A percentile compares a stretch with the other conserved stretches of the same genome.
Evolutionary conservation across 768 basidiomycete genomes (phyloP).

Genomic region (Trichaptum fuscoviolaceum): DNA sequence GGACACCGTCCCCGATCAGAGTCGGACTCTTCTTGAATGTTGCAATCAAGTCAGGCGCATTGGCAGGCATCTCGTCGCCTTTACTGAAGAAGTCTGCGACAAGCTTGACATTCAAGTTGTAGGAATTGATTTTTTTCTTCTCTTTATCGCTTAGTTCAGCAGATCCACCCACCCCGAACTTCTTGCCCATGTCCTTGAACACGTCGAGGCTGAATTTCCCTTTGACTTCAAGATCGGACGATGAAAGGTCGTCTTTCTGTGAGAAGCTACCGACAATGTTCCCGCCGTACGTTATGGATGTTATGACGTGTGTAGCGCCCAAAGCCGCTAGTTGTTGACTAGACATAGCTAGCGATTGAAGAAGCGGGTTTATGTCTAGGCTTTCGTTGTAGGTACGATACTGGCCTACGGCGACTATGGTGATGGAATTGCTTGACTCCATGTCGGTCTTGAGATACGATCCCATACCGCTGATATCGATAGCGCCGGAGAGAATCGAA

Average conservation of each 20-base stretch:
- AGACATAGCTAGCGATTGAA: neutral
- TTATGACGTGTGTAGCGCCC: slow-evolving; percentile 1
- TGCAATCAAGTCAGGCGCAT: neutral
- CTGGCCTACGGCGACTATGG: neutral
- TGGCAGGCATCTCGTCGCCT: neutral
- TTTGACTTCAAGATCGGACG: neutral
- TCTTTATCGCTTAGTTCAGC: neutral
- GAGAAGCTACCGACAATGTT: neutral
- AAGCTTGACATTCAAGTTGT: neutral
- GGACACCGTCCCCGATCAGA: neutral
- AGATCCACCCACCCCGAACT: neutral
- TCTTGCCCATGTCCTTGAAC: neutral
- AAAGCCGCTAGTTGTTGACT: neutral
- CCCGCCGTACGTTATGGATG: neutral
- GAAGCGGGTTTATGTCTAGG: neutral
- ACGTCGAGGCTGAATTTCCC: neutral
- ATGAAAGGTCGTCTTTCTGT: neutral
- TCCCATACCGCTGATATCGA: neutral
- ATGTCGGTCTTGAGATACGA: neutral
- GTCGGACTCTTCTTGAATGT: neutral
- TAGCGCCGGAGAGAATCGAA: neutral
- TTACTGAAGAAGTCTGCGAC: neutral
- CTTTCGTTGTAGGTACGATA: neutral
- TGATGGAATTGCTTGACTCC: neutral
- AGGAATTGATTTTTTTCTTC: neutral